phyloP scores from a whole-genome alignment of 2,329 filamentous ascomycete genomes.

The Tolypocladium cylindrosporum region DNA sequence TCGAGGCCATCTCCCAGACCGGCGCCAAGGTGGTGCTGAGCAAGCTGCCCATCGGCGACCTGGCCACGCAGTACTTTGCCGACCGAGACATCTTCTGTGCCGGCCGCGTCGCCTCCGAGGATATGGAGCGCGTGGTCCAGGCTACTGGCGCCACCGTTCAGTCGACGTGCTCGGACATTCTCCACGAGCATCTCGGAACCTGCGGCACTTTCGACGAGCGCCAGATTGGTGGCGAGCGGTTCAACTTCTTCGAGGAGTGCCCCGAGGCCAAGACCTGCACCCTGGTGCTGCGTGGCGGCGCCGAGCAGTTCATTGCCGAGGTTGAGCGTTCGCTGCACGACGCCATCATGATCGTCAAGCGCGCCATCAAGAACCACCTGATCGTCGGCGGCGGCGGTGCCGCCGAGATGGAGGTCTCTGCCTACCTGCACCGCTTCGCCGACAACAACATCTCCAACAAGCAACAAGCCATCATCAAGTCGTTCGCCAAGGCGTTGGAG shows the following conservation, averaged over 20 bases:
- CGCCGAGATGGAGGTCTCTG: slow-evolving; percentile 91
- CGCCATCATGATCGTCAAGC: slow-evolving; percentile 99
- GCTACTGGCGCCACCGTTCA: slow-evolving; percentile 87
- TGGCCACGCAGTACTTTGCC: slow-evolving; percentile 96
- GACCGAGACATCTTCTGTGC: slow-evolving; percentile 98
- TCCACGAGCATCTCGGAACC: slow-evolving; percentile 76
- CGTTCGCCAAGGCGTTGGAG: slow-evolving; percentile 93
- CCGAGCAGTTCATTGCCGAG: slow-evolving; percentile 98
- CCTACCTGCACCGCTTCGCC: slow-evolving; percentile 85
- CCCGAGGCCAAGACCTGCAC: slow-evolving; percentile 95
- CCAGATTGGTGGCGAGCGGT: slow-evolving; percentile 93
- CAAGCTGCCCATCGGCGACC: slow-evolving; percentile 92
- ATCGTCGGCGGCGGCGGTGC: slow-evolving; percentile 95
- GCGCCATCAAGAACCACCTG: slow-evolving; percentile 85
- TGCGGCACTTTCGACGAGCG: slow-evolving; percentile 90
- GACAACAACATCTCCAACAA: slow-evolving; percentile 90
- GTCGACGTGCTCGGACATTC: slow-evolving; percentile 94
- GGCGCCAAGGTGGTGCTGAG: slow-evolving; percentile 96
- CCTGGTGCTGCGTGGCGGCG: slow-evolving; percentile 84
- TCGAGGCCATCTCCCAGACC: slow-evolving; percentile 87
- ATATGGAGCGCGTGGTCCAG: slow-evolving; percentile 93
- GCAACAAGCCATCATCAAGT: slow-evolving; percentile 96
- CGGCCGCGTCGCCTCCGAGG: slow-evolving; percentile 80
- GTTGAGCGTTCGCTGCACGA: slow-evolving; percentile 97
- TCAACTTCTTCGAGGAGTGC: slow-evolving; percentile 98